Conservation (phyloP, 768 basidiomycete species). For the Rhodotorula graminis region DNA sequence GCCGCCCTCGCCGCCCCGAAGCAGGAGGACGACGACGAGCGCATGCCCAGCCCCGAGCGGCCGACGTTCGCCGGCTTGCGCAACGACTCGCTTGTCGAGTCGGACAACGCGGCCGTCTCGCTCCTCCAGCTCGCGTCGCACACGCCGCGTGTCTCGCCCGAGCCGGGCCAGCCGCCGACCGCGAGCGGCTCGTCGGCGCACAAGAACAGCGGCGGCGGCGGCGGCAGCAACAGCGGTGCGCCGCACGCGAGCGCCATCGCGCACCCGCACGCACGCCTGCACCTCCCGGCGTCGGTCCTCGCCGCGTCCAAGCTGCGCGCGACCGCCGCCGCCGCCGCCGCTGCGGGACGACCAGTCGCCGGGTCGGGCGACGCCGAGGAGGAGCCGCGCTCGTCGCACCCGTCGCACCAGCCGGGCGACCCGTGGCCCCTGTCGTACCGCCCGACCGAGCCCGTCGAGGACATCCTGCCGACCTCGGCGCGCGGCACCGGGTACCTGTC, state of each 20-base stretch:
- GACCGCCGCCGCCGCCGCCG: neutral
- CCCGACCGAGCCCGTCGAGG: conserved; percentile 29
- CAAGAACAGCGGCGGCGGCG: too few species aligned
- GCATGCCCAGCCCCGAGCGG: neutral
- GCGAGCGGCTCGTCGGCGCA: neutral
- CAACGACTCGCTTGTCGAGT: conserved; percentile 35
- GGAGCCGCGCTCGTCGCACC: conserved; percentile 24
- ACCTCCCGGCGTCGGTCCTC: neutral
- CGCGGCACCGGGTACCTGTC: conserved; percentile 32
- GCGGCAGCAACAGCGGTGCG: neutral
- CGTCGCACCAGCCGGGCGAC: conserved; percentile 15
- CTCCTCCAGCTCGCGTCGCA: conserved; percentile 38
- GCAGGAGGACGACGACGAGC: conserved; percentile 11
- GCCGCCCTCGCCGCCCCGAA: conserved; percentile 4
- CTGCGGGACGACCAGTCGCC: neutral
- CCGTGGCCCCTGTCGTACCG: conserved; percentile 38
- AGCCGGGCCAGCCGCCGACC: conserved; percentile 6
- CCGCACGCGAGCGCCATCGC: neutral
- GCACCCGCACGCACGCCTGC: conserved; percentile 12
- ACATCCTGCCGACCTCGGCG: conserved; percentile 27
- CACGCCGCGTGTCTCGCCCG: conserved; percentile 36
- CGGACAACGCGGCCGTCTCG: conserved; percentile 35
- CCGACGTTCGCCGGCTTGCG: neutral
- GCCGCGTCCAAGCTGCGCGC: neutral
- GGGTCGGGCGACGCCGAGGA: conserved; percentile 6